Evolutionary conservation across 2,329 filamentous ascomycete species (phyloP).

Genomic region (Ophiosphaerella narmari): DNA sequence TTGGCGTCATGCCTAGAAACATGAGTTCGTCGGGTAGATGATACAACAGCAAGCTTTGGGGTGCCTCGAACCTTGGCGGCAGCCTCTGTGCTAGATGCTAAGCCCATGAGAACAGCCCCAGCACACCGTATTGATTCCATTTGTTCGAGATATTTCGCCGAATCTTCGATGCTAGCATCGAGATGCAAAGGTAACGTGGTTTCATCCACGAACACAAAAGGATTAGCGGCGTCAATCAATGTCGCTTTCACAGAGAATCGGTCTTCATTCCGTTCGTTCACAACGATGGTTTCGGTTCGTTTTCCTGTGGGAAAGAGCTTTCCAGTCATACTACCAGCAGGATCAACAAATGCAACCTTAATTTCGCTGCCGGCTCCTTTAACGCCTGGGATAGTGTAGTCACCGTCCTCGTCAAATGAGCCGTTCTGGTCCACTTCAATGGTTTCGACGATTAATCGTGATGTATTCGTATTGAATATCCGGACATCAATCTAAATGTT

Average conservation of each 20-base stretch:
- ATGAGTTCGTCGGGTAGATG: slow-evolving; percentile 18
- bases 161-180: slow-evolving; percentile 47
- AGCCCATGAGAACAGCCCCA: slow-evolving; percentile 64
- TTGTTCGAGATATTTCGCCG: slow-evolving; percentile 49
- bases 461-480: slow-evolving; percentile 72
- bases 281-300: slow-evolving; percentile 52
- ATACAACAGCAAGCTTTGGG: slow-evolving; percentile 65
- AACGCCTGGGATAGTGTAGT: slow-evolving; percentile 67
- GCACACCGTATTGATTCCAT: slow-evolving; percentile 62
- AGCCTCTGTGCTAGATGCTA: slow-evolving; percentile 49
- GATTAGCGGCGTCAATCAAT: slow-evolving; percentile 67
- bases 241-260: slow-evolving; percentile 54
- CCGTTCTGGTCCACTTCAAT: slow-evolving; percentile 57
- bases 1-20: neutral
- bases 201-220: slow-evolving; percentile 63
- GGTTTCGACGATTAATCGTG: slow-evolving; percentile 61
- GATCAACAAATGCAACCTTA: slow-evolving; percentile 64
- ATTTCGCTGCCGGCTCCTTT: slow-evolving; percentile 62
- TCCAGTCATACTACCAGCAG: slow-evolving; percentile 66
- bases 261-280: slow-evolving; percentile 17
- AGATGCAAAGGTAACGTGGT: slow-evolving; percentile 58
- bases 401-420: slow-evolving; percentile 49
- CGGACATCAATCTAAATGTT: slow-evolving; percentile 48
- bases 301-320: slow-evolving; percentile 64
- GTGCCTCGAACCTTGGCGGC: slow-evolving; percentile 54